Base-by-base conservation (phyloP, 306 rosid species). In the Trichosanthes truncata region DNA sequence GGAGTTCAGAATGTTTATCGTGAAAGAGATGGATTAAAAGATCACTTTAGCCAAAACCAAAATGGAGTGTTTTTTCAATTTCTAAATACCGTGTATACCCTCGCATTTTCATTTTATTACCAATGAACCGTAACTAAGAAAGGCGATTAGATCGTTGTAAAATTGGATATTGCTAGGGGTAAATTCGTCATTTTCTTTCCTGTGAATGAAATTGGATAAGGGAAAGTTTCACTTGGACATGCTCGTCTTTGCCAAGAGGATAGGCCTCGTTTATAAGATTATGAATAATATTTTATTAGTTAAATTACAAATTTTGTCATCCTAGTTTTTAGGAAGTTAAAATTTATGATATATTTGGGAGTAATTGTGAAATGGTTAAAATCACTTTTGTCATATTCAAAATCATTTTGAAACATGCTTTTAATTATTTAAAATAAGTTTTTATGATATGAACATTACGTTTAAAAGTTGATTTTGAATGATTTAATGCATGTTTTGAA, bases 1-100 rank as follows among this genome's bases (percentile, higher is more conserved):
- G 84, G 65, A 48, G 76, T 46, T 73, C 59, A 29, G 59, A 48
- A n/a, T n/a, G n/a, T n/a, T n/a, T n/a, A n/a, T n/a, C n/a, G 76
- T 43, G 76, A 25, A 45, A 15, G 7, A 46, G 7, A 15, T 17
- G 21, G 10, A 41, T 4, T 41, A 23, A 0, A 73, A 17, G 12
- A 71, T 4, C 56, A 45, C 1, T 71, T 71, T 18, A 71, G 38
- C 57, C 53, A 5, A 11, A n/a, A n/a, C n/a, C n/a, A n/a, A n/a
- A 69, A 23, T 2, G 14, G 25, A 46, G 35, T 18, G 9, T 26
- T 25, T 73, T 25, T 7, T 36, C 4, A 73, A 48, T 14, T 25
- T 6, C 10, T 1, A 6, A 45, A 12, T 40, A 0, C 56, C 77
- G 7, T 46, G 1, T 4, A 73, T 73, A 48, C 1, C 77, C 77